Conservation (phyloP, 2,329 filamentous ascomycete genomes). For the Talaromyces amestolkiae region DNA sequence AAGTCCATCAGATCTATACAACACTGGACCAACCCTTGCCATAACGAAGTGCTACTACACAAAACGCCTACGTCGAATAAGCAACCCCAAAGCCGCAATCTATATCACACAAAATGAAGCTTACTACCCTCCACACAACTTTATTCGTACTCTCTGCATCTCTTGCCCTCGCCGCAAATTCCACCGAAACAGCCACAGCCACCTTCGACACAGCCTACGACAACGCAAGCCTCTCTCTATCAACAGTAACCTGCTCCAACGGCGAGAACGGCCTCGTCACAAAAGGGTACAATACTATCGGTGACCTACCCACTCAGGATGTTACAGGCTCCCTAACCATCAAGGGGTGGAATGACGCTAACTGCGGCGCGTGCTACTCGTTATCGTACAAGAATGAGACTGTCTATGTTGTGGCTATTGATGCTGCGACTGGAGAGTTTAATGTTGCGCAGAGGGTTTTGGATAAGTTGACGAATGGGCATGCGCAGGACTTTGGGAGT, state of each 20-base stretch:
- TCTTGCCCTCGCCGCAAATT: background rate
- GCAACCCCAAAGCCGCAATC: background rate
- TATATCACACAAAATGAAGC: background rate
- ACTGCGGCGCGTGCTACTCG: conserved; percentile 19
- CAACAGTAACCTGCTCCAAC: conserved; percentile 17
- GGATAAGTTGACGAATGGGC: conserved; percentile 15
- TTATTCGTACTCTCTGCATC: conserved; percentile 5
- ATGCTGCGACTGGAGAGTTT: conserved; percentile 8
- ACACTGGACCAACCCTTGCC: background rate
- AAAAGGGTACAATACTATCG: conserved; percentile 13
- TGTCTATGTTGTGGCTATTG: conserved; percentile 19
- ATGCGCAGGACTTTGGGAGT: conserved; percentile 17
- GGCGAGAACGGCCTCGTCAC: conserved; percentile 19
- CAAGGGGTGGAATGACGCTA: conserved; percentile 17
- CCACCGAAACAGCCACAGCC: conserved; percentile 7
- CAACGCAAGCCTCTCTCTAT: conserved; percentile 12
- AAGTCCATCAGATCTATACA: no score
- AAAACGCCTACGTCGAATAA: background rate
- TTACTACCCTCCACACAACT: background rate
- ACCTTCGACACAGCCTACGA: conserved; percentile 19
- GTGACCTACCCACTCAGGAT: conserved; percentile 11
- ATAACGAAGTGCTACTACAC: background rate
- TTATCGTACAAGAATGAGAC: conserved; percentile 16
- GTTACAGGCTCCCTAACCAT: conserved; percentile 17
- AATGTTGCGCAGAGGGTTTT: conserved; percentile 16